Base-by-base conservation (phyloP, 345 rosid genomes). In the Melaleuca quinquenervia region DNA sequence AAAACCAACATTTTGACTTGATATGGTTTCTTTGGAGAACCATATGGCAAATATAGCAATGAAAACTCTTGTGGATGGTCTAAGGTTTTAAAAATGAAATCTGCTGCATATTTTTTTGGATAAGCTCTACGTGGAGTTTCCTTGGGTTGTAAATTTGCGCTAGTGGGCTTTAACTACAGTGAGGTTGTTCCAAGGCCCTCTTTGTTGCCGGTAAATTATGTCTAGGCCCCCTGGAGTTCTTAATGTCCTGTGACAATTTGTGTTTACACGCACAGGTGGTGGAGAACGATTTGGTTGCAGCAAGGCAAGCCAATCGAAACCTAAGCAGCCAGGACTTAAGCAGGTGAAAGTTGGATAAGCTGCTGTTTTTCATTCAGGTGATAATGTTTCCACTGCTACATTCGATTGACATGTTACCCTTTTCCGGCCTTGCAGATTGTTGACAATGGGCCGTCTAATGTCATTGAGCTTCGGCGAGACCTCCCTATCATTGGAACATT, bases 371-470 rank as follows among this genome's bases (percentile, higher is more conserved):
- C 55, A 8, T 22, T 50, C 52, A 24, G 48, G 22, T 36, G 80
- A 70, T 26, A 5, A 16, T 70, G 36, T 70, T 70, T 70, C 80
- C 11, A 70, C 2, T 50, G 44, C n/a, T 8, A 22, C 62, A 32
- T 74, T 44, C 24, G 50, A 52, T 11, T 26, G 51, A 52, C 64
- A 18, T 52, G 64, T 44, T 5, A 13, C 11, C 20, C 52, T 29
- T 84, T 45, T 88, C 80, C 32, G 24, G 26, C 64, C 49, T 82
- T 82, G 88, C 91, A 95, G 99, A 90, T 91, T 90, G 94, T 85
- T 97, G 93, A 94, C 98, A 52, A 92, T 95, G 96, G 98, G 94
- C 26, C 94, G 96, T n/a, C 90, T 97, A 58, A 91, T 97, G 86
- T 94, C 96, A 26, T 90, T 92, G 74, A 95, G 98, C 86, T 95